Base-by-base conservation (phyloP, 495 filamentous ascomycete species). In the Penicillium riverlandense region DNA sequence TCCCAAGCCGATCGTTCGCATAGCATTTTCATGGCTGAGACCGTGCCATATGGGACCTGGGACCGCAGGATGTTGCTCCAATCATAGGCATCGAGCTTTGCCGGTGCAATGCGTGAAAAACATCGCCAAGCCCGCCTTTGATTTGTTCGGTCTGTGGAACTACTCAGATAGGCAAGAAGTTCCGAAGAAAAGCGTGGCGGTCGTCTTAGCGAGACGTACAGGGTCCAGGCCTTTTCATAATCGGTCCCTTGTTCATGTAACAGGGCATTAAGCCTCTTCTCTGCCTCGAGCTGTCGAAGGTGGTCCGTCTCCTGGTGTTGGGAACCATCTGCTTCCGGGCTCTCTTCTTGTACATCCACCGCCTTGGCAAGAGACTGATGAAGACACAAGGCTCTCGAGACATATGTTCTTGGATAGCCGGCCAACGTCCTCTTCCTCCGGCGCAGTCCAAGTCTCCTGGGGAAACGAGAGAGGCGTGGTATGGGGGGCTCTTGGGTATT, bases 141-240 rank as follows among this genome's bases (percentile, higher is more conserved):
- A 55, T 79, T 65, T 22, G 63, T 27, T 1, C 37, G 16, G 8
- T 50, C 42, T 4, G 49, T 32, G 6, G 76, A 76, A 6, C 33
- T 45, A 31, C 59, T 62, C 13, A 79, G 45, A 45, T 59, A 69
- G 9, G 48, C 57, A 39, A 72, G 62, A 13, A 76, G 52, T 36
- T 58, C 49, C 12, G 58, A 53, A 14, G 49, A 61, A 16, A 53
- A 27, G 8, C 57, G 45, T 12, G 35, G 22, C 6, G 65, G 66
- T 12, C 52, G 37, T 16, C 62, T 63, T 27, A 64, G 57, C 28
- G 47, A 46, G 22, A 54, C 29, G 41, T 61, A 74, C 11, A 63
- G 51, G 39, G 57, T 44, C 68, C 68, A 74, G 10, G 58, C 62
- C 46, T 52, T 53, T 28, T 68, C 64, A 37, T 58, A 63, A 7